Percentiles rank a stretch among this genome's conserved stretches.
Conservation (phyloP, 768 basidiomycete genomes). For the Leccinum olivaceopallidum region DNA sequence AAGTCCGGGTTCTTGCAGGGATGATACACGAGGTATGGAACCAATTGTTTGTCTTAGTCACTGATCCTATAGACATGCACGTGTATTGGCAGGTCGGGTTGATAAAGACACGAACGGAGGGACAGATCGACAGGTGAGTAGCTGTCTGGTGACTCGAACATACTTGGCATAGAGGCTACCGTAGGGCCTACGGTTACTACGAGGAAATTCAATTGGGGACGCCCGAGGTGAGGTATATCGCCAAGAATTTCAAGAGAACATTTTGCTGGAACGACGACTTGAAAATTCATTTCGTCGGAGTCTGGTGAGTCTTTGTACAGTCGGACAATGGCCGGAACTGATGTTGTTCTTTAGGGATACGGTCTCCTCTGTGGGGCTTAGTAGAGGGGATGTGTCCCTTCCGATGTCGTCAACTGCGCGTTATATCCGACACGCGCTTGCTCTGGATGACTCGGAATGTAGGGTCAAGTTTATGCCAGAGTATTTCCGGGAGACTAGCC, state of each 20-base stretch:
- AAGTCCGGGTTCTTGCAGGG: neutral
- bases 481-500: slow-evolving; percentile 22
- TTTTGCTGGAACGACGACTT: neutral
- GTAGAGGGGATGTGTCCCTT: slow-evolving; percentile 42
- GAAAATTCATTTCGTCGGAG: slow-evolving; percentile 39
- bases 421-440: neutral
- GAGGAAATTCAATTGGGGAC: neutral
- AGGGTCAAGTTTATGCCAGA: neutral
- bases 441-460: neutral
- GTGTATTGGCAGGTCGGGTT: neutral
- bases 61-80: no score
- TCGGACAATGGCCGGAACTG: neutral
- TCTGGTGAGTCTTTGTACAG: slow-evolving; percentile 37
- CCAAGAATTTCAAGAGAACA: neutral
- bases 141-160: neutral
- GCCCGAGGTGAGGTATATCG: neutral
- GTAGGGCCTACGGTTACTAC: neutral
- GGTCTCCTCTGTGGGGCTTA: slow-evolving; percentile 40
- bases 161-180: neutral
- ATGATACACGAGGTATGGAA: neutral
- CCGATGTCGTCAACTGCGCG: slow-evolving; percentile 53
- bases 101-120: neutral
- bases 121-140: neutral
- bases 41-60: no score
- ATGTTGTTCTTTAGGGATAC: slow-evolving; percentile 47